phyloP scores from a whole-genome alignment of 164 flowering plant genomes.

The Liquidambar formosana region DNA sequence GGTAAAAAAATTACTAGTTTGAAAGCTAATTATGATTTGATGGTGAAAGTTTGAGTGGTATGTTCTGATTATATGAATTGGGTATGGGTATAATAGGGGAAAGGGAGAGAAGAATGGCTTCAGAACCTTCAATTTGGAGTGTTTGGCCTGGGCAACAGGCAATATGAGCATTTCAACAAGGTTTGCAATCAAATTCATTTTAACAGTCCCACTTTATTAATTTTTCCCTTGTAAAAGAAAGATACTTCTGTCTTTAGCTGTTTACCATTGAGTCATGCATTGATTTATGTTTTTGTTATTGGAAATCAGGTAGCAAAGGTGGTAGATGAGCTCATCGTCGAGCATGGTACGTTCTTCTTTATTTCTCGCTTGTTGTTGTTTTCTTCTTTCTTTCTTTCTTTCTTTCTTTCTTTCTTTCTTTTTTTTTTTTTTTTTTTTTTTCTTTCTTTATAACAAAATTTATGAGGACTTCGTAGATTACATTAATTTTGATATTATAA shows the following conservation, averaged over 20 bases:
- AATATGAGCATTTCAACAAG: slow-evolving; percentile 98
- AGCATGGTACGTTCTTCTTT: slow-evolving; percentile 57
- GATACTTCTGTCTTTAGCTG: background rate
- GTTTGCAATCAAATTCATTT: slow-evolving; percentile 26
- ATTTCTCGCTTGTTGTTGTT: background rate
- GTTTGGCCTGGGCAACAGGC: slow-evolving; percentile 94
- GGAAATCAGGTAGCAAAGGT: slow-evolving; percentile 70
- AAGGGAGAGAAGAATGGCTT: slow-evolving; percentile 66
- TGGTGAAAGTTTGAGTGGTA: background rate
- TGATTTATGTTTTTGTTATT: slow-evolving; percentile 14
- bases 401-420: background rate
- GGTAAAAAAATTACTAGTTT: slow-evolving; percentile 36
- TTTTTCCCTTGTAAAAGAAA: background rate
- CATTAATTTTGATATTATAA: background rate
- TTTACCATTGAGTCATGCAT: background rate
- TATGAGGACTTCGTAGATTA: no score
- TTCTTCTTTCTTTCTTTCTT: background rate
- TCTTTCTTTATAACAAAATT: background rate
- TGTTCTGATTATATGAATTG: background rate
- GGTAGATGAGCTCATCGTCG: slow-evolving; percentile 65
- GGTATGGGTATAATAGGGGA: slow-evolving; percentile 64
- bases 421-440: background rate
- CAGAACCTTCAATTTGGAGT: slow-evolving; percentile 67
- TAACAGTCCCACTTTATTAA: background rate
- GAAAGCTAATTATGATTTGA: background rate